Percentiles rank a stretch among this genome's conserved stretches.
phyloP scores from a whole-genome alignment of 1,139 yeast species.

The Scheffersomyces quercinus region DNA sequence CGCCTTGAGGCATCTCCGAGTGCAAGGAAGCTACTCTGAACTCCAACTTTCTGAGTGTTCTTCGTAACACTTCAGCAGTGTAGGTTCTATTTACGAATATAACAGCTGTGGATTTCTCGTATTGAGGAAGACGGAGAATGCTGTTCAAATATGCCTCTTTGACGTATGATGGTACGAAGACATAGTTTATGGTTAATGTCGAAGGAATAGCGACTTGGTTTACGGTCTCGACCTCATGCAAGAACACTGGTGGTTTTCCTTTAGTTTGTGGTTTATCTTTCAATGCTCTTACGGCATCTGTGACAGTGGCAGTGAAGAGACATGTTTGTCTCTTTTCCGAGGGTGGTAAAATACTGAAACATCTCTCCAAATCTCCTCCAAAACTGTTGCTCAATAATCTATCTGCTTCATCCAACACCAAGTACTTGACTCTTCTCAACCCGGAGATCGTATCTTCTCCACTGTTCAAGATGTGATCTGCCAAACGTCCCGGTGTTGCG shows the following conservation, averaged over 20 bases:
- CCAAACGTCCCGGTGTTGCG: constrained; percentile 97
- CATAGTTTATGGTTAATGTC: constrained; percentile 58
- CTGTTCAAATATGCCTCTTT: constrained; percentile 85
- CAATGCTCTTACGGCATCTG: constrained; percentile 84
- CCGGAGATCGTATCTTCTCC: constrained; percentile 90
- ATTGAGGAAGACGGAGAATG: constrained; percentile 61
- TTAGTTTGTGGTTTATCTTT: constrained; percentile 65
- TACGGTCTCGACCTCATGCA: constrained; percentile 78
- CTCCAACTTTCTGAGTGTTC: constrained; percentile 72
- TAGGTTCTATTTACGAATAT: constrained; percentile 88
- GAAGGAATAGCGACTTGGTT: constrained; percentile 79
- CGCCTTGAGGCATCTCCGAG: constrained; percentile 92
- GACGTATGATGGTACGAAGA: constrained; percentile 76
- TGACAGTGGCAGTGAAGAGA: constrained; percentile 92
- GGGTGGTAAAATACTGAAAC: constrained; percentile 71
- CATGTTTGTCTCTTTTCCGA: constrained; percentile 79
- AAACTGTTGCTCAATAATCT: constrained; percentile 81
- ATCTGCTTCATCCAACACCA: constrained; percentile 97
- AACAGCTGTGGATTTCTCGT: constrained; percentile 67
- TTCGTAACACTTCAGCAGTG: constrained; percentile 83
- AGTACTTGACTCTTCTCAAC: constrained; percentile 68
- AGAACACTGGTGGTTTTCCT: constrained; percentile 66
- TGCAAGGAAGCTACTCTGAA: constrained; percentile 86
- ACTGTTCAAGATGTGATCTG: constrained; percentile 85
- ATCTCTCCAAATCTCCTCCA: constrained; percentile 71